Evolutionary conservation across 495 filamentous ascomycete species (phyloP), one percentile per base, ranked within the genome.

Genomic region (Penicillium cataractarum): DNA sequence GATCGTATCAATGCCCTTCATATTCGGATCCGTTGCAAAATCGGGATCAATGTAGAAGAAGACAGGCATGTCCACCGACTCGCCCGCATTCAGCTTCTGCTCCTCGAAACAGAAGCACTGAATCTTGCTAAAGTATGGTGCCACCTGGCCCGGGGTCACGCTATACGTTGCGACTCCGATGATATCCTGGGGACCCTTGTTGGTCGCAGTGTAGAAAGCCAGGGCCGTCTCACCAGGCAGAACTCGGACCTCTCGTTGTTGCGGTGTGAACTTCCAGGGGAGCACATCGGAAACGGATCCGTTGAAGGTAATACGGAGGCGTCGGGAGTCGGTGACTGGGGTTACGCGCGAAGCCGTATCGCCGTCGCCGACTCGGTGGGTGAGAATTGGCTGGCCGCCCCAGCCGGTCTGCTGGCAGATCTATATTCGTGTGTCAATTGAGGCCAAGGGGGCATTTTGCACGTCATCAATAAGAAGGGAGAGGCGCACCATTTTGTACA

Each of bases 41-140:
- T 97, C 96, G 6, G 96, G 96, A 72, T 99, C 96, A 68, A 99
- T 90, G 76, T 97, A 99, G 73, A 99, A 99, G 80, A 99, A 98
- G 6, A 99, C 96, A 3, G 96, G 96, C 96, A 99, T 99, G 80
- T 99, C 96, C 55, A 99, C 96, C 37, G 92, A 92, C 81, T 99
- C 96, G 27, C 94, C 92, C 24, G 93, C 94, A 74, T 93, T 94
- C 55, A 99, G 78, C 65, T 96, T 86, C 83, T 99, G 89, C 76
- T 92, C 93, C 82, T 99, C 96, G 72, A 99, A 99, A 74, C 96
- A 99, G 77, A 99, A 99, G 69, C 96, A 99, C 78, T 99, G 96
- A 55, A 99, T 99, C 84, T 99, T 99, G 83, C 89, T 92, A 75
- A 99, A 99, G 72, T 99, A 99, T 4, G 92, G 94, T 29, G 96